Evolutionary conservation across 805 yeast species (phyloP).

Genomic region (Lipomyces yamanashiensis): DNA sequence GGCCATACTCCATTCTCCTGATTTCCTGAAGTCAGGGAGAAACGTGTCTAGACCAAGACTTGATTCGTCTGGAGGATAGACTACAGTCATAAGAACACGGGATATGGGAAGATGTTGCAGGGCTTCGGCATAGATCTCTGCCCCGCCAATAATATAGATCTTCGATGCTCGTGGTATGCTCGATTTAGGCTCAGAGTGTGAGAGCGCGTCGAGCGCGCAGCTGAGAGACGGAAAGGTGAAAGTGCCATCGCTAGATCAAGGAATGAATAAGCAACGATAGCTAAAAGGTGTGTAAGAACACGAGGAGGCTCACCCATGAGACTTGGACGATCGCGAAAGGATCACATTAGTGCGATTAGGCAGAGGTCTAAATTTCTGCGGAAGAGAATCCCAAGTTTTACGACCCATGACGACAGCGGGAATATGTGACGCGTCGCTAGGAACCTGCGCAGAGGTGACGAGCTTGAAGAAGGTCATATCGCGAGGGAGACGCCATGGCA

Average conservation of each 20-base stretch:
- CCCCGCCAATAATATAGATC: conserved; percentile 90
- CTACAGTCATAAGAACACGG: conserved; percentile 44
- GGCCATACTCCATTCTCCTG: conserved; percentile 27
- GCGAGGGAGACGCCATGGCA: conserved; percentile 85
- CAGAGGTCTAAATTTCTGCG: conserved; percentile 79
- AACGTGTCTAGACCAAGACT: conserved; percentile 71
- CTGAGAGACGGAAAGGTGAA: conserved; percentile 20
- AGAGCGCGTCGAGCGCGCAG: conserved; percentile 19
- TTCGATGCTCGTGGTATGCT: conserved; percentile 20
- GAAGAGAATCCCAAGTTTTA: conserved; percentile 94
- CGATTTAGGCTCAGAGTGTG: neutral
- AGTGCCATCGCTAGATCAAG: conserved; percentile 12
- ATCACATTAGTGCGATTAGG: conserved; percentile 76
- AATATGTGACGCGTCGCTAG: conserved; percentile 42
- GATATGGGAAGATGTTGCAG: conserved; percentile 58
- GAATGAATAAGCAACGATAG: neutral
- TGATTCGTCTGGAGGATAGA: conserved; percentile 18
- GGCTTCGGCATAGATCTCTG: conserved; percentile 73
- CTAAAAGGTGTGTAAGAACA: neutral
- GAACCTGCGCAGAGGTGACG: conserved; percentile 59
- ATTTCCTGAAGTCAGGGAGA: conserved; percentile 47
- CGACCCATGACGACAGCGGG: conserved; percentile 96
- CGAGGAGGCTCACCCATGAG: conserved; percentile 19
- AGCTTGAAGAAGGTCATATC: conserved; percentile 86
- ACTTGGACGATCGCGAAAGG: conserved; percentile 56